Base-by-base conservation (phyloP, 768 basidiomycete genomes). In the Boletus tomentosulus region DNA sequence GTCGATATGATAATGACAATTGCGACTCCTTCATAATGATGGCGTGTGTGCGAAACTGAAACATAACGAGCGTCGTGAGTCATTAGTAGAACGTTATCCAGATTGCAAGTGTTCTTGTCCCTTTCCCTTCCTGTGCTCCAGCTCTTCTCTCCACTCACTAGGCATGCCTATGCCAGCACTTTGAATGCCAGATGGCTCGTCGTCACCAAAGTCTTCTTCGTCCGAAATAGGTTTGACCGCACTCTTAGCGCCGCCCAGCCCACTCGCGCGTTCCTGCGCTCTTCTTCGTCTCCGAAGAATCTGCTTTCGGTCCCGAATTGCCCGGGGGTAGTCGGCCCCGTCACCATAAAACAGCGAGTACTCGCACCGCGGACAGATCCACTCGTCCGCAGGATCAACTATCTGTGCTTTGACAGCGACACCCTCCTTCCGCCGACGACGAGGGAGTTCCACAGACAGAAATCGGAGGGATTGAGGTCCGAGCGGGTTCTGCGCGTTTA, bases 331-430 rank as follows among this genome's bases (percentile, higher is more conserved):
- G 51, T 76, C 79, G 50, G 71, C 54, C 38, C 88, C 88, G 48
- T 87, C 86, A n/a, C 92, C 92, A 67, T 88, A 98, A 69, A 96
- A 95, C 53, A 98, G 66, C 54, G 84, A 78, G 68, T 93, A 95
- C 73, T 98, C 96, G 75, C 96, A 98, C 63, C 88, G 89, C 57
- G 88, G 82, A 67, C 96, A 98, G 54, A 98, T 86, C 87, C 91
- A 97, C 68, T 98, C 96, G 24, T 97, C 92, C 33, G 72, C 77
- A 8, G 85, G 83, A 54, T 82, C 78, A 24, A 77, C 78, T 50
- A 85, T 69, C 55, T 70, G 68, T 27, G 71, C 22, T 24, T 62
- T 61, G 25, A 70, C 53, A 33, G 69, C 56, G 60, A 68, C 58
- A 7, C 56, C 48, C 52, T 61, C 60, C 59, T 64, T 64, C 43